Percentiles rank a stretch among this genome's conserved stretches.
Evolutionary conservation across 306 rosid genomes (phyloP).

Genomic region (Quercus ilex): DNA sequence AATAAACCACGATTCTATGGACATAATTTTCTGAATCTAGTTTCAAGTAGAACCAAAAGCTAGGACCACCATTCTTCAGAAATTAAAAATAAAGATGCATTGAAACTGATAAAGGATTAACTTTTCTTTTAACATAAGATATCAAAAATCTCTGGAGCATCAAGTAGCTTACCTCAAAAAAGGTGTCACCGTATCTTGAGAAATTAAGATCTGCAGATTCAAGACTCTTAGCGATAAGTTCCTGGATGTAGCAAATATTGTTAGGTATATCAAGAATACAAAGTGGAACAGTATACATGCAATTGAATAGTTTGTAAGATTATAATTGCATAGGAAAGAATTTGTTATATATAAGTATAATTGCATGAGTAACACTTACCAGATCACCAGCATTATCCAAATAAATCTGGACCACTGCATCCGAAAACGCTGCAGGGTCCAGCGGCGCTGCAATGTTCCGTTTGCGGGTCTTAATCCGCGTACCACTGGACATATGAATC

Average conservation of each 20-base stretch:
- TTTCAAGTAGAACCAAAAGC: background rate
- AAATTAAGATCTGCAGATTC: constrained; percentile 92
- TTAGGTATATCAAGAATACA: constrained; percentile 11
- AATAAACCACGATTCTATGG: background rate
- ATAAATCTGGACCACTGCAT: constrained; percentile 99
- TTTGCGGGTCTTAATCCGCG: constrained; percentile 99
- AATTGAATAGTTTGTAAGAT: background rate
- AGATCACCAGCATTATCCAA: constrained; percentile 99
- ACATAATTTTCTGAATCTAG: background rate
- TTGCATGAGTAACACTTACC: constrained; percentile 46
- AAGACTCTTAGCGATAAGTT: constrained; percentile 81
- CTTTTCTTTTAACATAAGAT: background rate
- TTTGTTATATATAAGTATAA: background rate
- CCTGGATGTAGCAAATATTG: constrained; percentile 42
- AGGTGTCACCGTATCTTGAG: constrained; percentile 99
- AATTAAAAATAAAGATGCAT: background rate
- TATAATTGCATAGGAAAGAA: constrained; percentile 12
- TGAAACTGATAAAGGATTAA: background rate
- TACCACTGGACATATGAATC: constrained; percentile 58
- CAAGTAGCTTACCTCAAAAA: constrained; percentile 70
- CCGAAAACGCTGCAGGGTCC: constrained; percentile 99
- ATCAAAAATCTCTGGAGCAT: background rate
- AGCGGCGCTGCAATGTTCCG: constrained; percentile 99
- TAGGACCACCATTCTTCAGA: background rate
- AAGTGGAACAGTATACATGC: background rate